Conservation (phyloP, 441 rosid species). For the Adansonia rubrostipa region DNA sequence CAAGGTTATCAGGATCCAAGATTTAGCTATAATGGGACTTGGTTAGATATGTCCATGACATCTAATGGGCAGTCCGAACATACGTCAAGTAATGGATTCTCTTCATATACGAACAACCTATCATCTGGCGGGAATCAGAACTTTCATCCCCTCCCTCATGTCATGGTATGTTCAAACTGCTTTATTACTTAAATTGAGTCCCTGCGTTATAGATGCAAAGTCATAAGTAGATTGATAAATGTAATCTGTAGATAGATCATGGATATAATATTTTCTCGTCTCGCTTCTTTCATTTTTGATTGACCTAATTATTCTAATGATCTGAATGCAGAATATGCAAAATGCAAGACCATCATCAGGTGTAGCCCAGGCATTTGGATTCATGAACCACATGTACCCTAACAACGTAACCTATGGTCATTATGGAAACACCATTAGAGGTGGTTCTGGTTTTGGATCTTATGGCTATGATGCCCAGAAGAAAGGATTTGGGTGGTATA, state of each 20-base stretch:
- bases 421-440: constrained; percentile 50
- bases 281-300: not conserved
- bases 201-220: not conserved
- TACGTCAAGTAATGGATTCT: constrained; percentile 36
- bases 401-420: constrained; percentile 53
- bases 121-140: constrained; percentile 55
- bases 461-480: constrained; percentile 63
- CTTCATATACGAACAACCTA: constrained; percentile 37
- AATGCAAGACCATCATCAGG: constrained; percentile 48
- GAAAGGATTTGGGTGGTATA: constrained; percentile 57
- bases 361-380: constrained; percentile 46
- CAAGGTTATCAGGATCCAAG: constrained; percentile 50
- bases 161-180: constrained; percentile 44
- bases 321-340: constrained; percentile 46
- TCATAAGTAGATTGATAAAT: not conserved
- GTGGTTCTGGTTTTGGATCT: constrained; percentile 54
- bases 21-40: constrained; percentile 52
- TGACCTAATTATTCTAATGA: constrained; percentile 5
- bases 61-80: constrained; percentile 44
- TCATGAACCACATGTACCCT: constrained; percentile 53
- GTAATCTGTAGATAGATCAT: not conserved
- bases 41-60: constrained; percentile 47
- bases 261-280: not conserved
- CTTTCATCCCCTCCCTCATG: constrained; percentile 39
- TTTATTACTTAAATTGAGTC: not conserved